Percentiles rank a stretch among this genome's conserved stretches.
These are phyloP conservation scores for Ophiosphaerella narmari DNA, from an alignment of 2,329 filamentous ascomycete genomes.

Conservation along the genomic window DNA sequence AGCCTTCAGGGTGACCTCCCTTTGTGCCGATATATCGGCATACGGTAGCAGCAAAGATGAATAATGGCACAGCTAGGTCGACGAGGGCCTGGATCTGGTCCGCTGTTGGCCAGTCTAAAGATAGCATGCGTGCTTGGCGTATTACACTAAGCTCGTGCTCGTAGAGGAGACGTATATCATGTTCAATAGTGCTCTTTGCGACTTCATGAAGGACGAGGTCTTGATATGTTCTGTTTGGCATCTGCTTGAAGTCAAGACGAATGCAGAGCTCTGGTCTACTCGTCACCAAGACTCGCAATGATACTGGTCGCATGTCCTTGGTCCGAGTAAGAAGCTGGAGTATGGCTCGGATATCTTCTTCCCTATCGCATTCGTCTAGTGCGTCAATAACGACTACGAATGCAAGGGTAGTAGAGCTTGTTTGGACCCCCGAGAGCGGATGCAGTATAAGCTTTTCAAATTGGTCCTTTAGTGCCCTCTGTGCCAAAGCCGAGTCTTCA, in stretches of 20 bases:
- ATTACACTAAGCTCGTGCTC: slow-evolving; percentile 17
- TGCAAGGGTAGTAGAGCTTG: not conserved
- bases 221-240: slow-evolving; percentile 7
- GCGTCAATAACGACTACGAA: slow-evolving; percentile 27
- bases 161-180: too few species aligned
- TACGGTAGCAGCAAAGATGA: too few species aligned
- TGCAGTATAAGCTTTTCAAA: not conserved
- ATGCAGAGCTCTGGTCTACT: slow-evolving; percentile 23
- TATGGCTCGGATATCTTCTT: slow-evolving; percentile 13
- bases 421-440: not conserved
- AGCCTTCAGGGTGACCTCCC: too few species aligned
- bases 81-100: slow-evolving; percentile 25
- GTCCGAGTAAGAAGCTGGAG: slow-evolving; percentile 15
- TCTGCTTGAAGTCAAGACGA: slow-evolving; percentile 22
- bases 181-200: slow-evolving; percentile 3
- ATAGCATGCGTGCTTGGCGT: slow-evolving; percentile 10
- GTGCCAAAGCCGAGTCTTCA: too few species aligned
- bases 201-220: slow-evolving; percentile 26
- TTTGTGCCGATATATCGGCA: too few species aligned
- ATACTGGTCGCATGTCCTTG: slow-evolving; percentile 5
- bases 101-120: slow-evolving; percentile 25
- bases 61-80: too few species aligned
- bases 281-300: slow-evolving; percentile 19
- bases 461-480: not conserved
- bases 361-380: slow-evolving; percentile 37